Evolutionary conservation across 345 rosid genomes (phyloP).

Genomic region (Aquilaria yunnanensis): DNA sequence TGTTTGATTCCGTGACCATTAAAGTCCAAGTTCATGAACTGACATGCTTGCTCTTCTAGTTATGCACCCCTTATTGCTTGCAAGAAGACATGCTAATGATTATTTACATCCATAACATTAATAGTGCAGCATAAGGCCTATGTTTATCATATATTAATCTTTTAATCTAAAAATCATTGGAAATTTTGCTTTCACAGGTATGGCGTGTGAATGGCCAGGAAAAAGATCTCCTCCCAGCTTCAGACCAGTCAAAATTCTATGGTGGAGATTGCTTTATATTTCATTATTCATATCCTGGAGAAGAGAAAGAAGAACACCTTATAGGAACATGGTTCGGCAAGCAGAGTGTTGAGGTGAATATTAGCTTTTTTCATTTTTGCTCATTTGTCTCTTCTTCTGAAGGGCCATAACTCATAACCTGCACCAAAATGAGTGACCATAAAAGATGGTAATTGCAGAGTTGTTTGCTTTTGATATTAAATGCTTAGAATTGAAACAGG

Average conservation of each 20-base stretch:
- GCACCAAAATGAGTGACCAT: no score
- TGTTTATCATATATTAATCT: no score
- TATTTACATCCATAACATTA: slow-evolving; percentile 1
- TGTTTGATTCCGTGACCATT: no score
- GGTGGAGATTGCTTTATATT: slow-evolving; percentile 88
- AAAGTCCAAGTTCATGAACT: no score
- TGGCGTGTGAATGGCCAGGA: slow-evolving; percentile 77
- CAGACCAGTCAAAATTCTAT: slow-evolving; percentile 82
- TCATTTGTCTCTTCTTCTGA: not conserved
- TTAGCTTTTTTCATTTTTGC: slow-evolving; percentile 4
- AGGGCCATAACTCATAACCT: no score
- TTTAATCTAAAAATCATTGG: no score
- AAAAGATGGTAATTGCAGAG: no score
- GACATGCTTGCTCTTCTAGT: no score
- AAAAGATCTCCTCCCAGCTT: slow-evolving; percentile 66
- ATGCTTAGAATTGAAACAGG: no score
- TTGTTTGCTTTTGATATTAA: no score
- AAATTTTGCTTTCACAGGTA: slow-evolving; percentile 38
- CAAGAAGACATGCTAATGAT: slow-evolving; percentile 11
- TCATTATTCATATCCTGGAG: slow-evolving; percentile 90
- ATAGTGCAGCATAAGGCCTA: no score
- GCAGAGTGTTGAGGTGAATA: slow-evolving; percentile 81
- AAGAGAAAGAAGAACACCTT: slow-evolving; percentile 82
- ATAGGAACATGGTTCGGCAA: slow-evolving; percentile 95
- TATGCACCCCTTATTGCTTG: no score